Base-by-base conservation (phyloP, 2,329 filamentous ascomycete genomes). In the Sporothrix globosa region DNA sequence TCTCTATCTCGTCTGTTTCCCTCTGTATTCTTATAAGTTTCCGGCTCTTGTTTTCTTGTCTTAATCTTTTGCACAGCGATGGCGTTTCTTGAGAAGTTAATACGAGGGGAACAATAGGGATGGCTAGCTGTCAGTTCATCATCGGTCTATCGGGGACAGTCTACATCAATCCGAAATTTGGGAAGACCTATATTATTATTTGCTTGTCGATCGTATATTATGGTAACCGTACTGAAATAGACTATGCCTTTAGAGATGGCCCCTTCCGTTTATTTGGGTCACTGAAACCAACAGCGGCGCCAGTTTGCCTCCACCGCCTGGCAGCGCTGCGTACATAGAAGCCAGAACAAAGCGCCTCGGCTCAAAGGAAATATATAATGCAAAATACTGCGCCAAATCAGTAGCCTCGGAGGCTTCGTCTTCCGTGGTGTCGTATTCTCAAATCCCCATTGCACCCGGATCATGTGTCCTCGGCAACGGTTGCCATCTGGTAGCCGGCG, bases 301-400 rank as follows among this genome's bases (percentile, higher is more conserved):
- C 7, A 81, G 74, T 73, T 80, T 81, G 74, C 67, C 73, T 73
- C 80, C 80, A 81, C n/a, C 75, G 76, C 27, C 70, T 6, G 78
- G 78, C 69, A 81, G 74, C 21, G 73, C 76, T 69, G 77, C 78
- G 68, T 78, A 75, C 24, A 81, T 81, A 44, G 77, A 79, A 54
- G 77, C 74, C 69, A 81, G 77, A 74, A 81, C 77, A 17, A 54
- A 46, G n/a, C 39, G 52, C 19, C 66, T 34, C 2, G 66, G 73
- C 68, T 79, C 77, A 44, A 77, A 77, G 4, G 74, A 2, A 81
- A 81, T 69, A 79, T 79, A 81, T 11, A 80, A 70, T 19, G 78
- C 71, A 78, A 78, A 80, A 73, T 80, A 81, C 67, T 80, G 78
- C 2, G 80, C 80, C n/a, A 81, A 81, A 69, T 13, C n/a, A 7